These are phyloP conservation scores for Chrysanthemum lavandulifolium DNA, from an alignment of 129 eudicot species.

Conservation along the genomic window DNA sequence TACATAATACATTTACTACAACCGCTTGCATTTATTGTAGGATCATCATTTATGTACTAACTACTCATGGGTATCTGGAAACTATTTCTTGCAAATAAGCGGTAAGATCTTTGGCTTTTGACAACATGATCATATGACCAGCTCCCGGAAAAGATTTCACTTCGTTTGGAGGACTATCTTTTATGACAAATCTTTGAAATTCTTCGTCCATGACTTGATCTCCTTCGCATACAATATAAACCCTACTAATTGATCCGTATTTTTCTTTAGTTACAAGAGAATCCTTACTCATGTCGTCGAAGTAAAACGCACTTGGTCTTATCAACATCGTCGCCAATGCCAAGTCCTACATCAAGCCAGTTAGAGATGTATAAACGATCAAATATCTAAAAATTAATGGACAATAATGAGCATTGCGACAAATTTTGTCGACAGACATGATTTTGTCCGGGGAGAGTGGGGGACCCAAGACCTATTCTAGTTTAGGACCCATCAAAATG, in stretches of 20 bases:
- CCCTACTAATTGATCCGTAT: conserved; percentile 40
- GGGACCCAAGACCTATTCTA: not conserved
- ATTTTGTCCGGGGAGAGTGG: not conserved
- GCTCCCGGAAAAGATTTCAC: conserved; percentile 39
- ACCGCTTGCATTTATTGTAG: not conserved
- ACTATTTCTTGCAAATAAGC: conserved; percentile 32
- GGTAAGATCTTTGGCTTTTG: conserved; percentile 33
- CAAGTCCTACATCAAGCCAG: conserved; percentile 41
- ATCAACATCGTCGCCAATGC: conserved; percentile 47
- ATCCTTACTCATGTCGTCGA: conserved; percentile 41
- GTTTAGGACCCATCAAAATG: not conserved
- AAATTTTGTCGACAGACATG: not conserved
- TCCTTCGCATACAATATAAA: conserved; percentile 43
- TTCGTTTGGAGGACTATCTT: conserved; percentile 49
- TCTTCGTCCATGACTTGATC: conserved; percentile 43
- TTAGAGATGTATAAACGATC: not conserved
- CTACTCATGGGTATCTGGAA: conserved; percentile 3
- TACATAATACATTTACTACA: too few species aligned
- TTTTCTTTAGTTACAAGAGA: conserved; percentile 34
- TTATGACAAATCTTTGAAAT: conserved; percentile 41
- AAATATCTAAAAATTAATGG: not conserved
- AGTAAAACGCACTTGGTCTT: conserved; percentile 33
- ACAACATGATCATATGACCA: conserved; percentile 56
- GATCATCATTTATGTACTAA: not conserved
- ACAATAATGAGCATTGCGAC: not conserved